Percentiles rank a stretch among this genome's conserved stretches.
Evolutionary conservation across 2,329 filamentous ascomycete species (phyloP).

Genomic region (Aplosporella prunicola): DNA sequence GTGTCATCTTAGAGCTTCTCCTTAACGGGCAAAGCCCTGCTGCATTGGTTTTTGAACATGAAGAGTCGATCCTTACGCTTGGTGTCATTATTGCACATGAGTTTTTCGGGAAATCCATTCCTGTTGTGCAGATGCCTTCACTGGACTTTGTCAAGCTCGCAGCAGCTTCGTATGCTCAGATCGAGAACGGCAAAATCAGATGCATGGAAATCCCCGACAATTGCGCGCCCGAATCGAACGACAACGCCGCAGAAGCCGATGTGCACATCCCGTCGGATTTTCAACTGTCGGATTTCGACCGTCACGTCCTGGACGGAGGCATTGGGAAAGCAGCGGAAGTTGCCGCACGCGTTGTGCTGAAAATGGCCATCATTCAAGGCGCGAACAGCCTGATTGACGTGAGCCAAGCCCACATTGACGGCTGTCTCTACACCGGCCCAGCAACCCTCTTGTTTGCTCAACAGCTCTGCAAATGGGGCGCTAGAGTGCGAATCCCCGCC

Average conservation of each 20-base stretch:
- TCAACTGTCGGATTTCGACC: slow-evolving; percentile 18
- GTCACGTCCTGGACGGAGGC: not conserved
- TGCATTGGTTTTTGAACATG: slow-evolving; percentile 34
- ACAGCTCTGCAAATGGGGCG: slow-evolving; percentile 25
- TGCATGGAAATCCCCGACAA: too few species aligned
- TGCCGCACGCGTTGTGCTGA: slow-evolving; percentile 31
- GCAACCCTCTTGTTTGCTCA: slow-evolving; percentile 30
- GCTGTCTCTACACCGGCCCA: slow-evolving; percentile 33
- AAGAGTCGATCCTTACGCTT: slow-evolving; percentile 37
- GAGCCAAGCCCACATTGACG: slow-evolving; percentile 36
- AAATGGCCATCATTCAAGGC: slow-evolving; percentile 28
- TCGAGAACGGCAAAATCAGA: too few species aligned
- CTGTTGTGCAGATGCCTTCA: slow-evolving; percentile 25
- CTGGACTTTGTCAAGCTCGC: not conserved
- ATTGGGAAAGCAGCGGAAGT: slow-evolving; percentile 27
- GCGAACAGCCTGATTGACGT: slow-evolving; percentile 28
- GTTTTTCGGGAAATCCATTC: slow-evolving; percentile 33
- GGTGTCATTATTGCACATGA: slow-evolving; percentile 36
- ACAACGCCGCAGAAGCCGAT: too few species aligned
- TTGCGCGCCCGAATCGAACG: too few species aligned
- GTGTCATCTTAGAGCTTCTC: slow-evolving; percentile 37
- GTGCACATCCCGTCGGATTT: slow-evolving; percentile 11
- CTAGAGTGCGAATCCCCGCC: slow-evolving; percentile 30
- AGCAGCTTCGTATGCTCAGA: too few species aligned
- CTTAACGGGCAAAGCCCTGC: slow-evolving; percentile 30